phyloP scores from a whole-genome alignment of 495 filamentous ascomycete genomes.

The Acidiella bohemica region DNA sequence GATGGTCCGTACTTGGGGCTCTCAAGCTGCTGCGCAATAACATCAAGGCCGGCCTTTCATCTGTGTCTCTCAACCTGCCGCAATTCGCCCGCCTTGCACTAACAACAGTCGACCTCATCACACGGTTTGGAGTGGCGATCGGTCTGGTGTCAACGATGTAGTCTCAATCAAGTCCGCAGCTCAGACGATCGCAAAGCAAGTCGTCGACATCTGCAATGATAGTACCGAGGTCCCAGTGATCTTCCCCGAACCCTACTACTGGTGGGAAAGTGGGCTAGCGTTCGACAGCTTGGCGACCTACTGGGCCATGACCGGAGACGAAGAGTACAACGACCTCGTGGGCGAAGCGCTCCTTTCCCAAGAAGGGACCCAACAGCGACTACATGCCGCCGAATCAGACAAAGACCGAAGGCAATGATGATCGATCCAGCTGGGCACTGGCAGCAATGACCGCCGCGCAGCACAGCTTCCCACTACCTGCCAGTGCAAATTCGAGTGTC shows the following conservation, averaged over 20 bases:
- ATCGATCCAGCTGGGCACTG: conserved; percentile 27
- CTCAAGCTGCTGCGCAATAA: too few species aligned
- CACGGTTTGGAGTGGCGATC: too few species aligned
- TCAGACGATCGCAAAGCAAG: conserved; percentile 6
- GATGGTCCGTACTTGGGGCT: too few species aligned
- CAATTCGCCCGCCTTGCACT: too few species aligned
- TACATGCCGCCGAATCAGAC: conserved; percentile 79
- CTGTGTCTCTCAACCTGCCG: too few species aligned
- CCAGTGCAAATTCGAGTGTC: background rate
- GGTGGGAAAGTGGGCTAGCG: conserved; percentile 72
- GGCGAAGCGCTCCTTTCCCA: conserved; percentile 58
- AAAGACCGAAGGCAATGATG: conserved; percentile 25
- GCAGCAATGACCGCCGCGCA: conserved; percentile 26
- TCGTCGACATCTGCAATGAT: conserved; percentile 7
- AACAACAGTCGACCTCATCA: too few species aligned
- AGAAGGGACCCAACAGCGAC: conserved; percentile 47
- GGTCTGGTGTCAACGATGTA: too few species aligned
- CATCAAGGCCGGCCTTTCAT: too few species aligned
- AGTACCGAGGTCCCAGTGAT: conserved; percentile 7
- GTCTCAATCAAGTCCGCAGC: too few species aligned
- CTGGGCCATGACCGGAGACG: conserved; percentile 68
- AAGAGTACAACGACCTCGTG: conserved; percentile 54
- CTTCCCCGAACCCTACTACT: conserved; percentile 52
- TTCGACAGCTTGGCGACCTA: conserved; percentile 71
- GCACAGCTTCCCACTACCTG: conserved; percentile 17